A percentile compares a stretch with the other conserved stretches of the same genome.
phyloP scores from a whole-genome alignment of 2,329 filamentous ascomycete genomes.

The Paecilomyces sp. region DNA sequence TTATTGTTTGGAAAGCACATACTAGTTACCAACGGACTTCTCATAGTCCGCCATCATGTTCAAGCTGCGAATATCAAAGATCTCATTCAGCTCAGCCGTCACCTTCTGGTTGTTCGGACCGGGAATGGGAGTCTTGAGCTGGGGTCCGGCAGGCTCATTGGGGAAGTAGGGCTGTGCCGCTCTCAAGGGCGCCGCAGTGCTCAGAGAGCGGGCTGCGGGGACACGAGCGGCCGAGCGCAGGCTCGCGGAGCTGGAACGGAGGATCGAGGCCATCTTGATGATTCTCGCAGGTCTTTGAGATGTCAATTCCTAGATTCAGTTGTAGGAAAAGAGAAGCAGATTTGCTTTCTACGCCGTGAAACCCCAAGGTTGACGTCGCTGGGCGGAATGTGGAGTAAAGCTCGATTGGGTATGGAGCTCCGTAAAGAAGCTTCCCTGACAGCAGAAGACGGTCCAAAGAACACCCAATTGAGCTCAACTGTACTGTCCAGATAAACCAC shows the following conservation, averaged over 20 bases:
- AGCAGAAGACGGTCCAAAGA: not conserved
- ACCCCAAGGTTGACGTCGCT: not conserved
- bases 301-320: not conserved
- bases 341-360: not conserved
- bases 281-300: not conserved
- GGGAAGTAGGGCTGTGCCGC: constrained; percentile 47
- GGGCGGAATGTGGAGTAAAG: not conserved
- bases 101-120: constrained; percentile 66
- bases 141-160: constrained; percentile 52
- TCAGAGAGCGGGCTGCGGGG: constrained; percentile 26
- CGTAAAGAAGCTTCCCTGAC: not conserved
- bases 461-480: not conserved
- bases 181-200: constrained; percentile 26
- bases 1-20: constrained; percentile 12
- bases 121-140: constrained; percentile 56
- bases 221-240: constrained; percentile 26
- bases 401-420: not conserved
- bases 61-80: constrained; percentile 79
- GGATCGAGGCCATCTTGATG: constrained; percentile 24
- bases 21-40: constrained; percentile 73
- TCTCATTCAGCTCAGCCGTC: constrained; percentile 63
- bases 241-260: constrained; percentile 25
- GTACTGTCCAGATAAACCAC: not conserved
- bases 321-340: not conserved
- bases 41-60: constrained; percentile 76